Evolutionary conservation across 768 basidiomycete species (phyloP).

Genomic region (Mycena polygramma): DNA sequence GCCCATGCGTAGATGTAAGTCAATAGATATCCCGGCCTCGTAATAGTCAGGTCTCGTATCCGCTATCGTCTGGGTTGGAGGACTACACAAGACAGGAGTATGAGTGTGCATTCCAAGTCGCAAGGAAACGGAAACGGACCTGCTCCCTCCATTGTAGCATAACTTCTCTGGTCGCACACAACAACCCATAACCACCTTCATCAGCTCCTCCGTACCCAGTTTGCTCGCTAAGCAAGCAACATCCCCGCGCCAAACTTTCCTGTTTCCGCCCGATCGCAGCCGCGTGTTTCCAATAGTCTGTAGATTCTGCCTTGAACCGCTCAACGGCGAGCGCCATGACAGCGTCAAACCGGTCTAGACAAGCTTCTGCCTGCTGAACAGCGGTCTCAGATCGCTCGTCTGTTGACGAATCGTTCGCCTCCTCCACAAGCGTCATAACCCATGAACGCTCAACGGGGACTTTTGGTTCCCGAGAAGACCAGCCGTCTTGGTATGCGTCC

Average conservation of each 20-base stretch:
- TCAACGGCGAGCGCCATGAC: conserved; percentile 52
- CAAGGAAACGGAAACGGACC: conserved; percentile 39
- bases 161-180: conserved; percentile 52
- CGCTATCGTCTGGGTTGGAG: conserved; percentile 1
- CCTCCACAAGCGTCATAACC: conserved; percentile 60
- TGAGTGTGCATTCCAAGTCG: background rate
- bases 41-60: conserved; percentile 15
- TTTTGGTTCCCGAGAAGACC: conserved; percentile 47
- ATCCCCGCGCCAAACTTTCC: conserved; percentile 53
- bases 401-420: conserved; percentile 56
- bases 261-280: conserved; percentile 53
- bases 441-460: conserved; percentile 46
- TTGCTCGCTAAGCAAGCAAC: conserved; percentile 61
- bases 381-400: conserved; percentile 56
- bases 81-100: background rate
- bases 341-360: conserved; percentile 51
- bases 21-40: background rate
- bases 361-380: conserved; percentile 50
- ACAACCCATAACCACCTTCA: conserved; percentile 55
- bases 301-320: conserved; percentile 57
- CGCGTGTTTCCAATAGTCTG: conserved; percentile 50
- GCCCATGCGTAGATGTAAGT: background rate
- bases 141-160: conserved; percentile 59
- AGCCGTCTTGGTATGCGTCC: conserved; percentile 59
- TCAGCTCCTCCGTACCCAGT: conserved; percentile 59